Evolutionary conservation across 805 yeast genomes (phyloP).

Genomic region (Candida arabinofermentans): DNA sequence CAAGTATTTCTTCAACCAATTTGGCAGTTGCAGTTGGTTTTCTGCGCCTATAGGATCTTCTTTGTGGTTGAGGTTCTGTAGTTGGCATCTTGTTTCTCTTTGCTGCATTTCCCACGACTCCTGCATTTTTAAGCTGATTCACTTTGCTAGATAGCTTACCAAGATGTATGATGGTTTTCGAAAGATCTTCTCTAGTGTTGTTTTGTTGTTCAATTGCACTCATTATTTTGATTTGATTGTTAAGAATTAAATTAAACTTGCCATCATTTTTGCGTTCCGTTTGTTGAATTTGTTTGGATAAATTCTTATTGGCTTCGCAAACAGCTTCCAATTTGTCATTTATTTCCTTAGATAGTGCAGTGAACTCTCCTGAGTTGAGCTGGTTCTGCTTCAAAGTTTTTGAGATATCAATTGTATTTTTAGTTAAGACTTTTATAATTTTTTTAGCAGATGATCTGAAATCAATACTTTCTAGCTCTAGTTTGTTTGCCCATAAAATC

Average conservation of each 20-base stretch:
- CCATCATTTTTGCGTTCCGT: constrained; percentile 3
- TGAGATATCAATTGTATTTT: constrained; percentile 7
- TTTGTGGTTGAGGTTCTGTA: too few species aligned
- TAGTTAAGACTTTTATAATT: constrained; percentile 12
- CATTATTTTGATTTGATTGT: constrained; percentile 10
- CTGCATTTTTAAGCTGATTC: not conserved
- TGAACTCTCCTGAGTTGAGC: constrained; percentile 8
- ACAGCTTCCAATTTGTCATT: not conserved
- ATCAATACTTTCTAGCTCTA: constrained; percentile 47
- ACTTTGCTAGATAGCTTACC: not conserved
- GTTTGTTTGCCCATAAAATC: constrained; percentile 45
- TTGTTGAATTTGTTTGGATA: not conserved
- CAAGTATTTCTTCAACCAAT: too few species aligned
- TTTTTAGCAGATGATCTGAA: constrained; percentile 30
- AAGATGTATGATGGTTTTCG: not conserved
- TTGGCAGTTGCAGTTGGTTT: too few species aligned
- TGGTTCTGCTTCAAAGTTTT: constrained; percentile 7
- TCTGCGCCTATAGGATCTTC: too few species aligned
- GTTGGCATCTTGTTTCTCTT: not conserved
- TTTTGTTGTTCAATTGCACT: constrained; percentile 5
- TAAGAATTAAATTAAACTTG: constrained; percentile 9
- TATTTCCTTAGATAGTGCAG: constrained; percentile 8
- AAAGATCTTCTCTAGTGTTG: not conserved
- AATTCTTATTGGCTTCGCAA: not conserved
- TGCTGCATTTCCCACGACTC: not conserved